Percentiles rank a stretch among this genome's conserved stretches.
Conservation (phyloP, 2,329 filamentous ascomycete genomes). For the Xylariaceae sp. region DNA sequence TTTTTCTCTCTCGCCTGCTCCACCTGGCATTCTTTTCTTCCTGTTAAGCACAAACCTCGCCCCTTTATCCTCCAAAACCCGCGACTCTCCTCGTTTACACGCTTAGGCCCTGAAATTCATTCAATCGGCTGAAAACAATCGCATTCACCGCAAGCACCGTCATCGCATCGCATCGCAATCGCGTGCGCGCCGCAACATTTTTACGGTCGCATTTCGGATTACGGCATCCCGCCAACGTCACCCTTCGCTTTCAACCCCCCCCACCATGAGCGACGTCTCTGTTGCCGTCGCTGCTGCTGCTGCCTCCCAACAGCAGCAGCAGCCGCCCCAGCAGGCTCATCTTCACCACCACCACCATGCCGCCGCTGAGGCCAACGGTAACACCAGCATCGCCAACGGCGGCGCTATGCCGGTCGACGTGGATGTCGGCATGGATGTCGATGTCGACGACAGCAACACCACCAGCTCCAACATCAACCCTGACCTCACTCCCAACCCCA, state of each 20-base stretch:
- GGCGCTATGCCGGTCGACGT: slow-evolving; percentile 2
- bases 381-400: not conserved
- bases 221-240: too few species aligned
- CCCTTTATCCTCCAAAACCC: slow-evolving; percentile 32
- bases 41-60: slow-evolving; percentile 30
- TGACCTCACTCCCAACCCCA: not conserved
- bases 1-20: slow-evolving; percentile 19
- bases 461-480: slow-evolving; percentile 13
- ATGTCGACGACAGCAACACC: slow-evolving; percentile 15
- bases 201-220: slow-evolving; percentile 11
- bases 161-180: slow-evolving; percentile 10
- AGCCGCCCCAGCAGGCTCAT: not conserved
- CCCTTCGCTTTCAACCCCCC: not conserved
- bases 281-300: slow-evolving; percentile 15
- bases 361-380: not conserved
- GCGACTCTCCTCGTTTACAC: slow-evolving; percentile 30
- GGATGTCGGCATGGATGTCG: slow-evolving; percentile 10
- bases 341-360: slow-evolving; percentile 5
- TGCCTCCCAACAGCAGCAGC: slow-evolving; percentile 8
- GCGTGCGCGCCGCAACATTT: slow-evolving; percentile 11
- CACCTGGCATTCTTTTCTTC: slow-evolving; percentile 24
- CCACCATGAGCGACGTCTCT: slow-evolving; percentile 28
- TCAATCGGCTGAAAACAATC: slow-evolving; percentile 27
- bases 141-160: slow-evolving; percentile 17
- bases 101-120: slow-evolving; percentile 31